Evolutionary conservation across 2,329 filamentous ascomycete species (phyloP).

Genomic region (Fusarium sp.): DNA sequence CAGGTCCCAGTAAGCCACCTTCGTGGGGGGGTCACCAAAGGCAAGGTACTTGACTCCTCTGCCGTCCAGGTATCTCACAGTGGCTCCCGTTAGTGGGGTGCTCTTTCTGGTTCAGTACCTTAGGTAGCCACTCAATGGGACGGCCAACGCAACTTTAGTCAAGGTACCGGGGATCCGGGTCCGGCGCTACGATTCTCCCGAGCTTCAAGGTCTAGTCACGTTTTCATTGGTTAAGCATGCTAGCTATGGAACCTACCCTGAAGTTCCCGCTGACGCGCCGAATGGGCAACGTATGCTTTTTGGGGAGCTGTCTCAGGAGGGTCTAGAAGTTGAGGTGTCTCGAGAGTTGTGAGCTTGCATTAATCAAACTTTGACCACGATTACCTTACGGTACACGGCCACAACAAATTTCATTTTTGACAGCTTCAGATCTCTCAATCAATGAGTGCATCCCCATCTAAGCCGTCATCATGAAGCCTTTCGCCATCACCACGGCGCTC

Average conservation of each 20-base stretch:
- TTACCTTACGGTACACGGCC: constrained; percentile 21
- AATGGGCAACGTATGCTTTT: constrained; percentile 55
- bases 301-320: constrained; percentile 46
- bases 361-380: constrained; percentile 23
- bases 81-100: neutral
- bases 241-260: constrained; percentile 37
- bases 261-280: constrained; percentile 45
- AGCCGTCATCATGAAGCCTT: constrained; percentile 55
- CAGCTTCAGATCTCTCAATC: constrained; percentile 47
- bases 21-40: constrained; percentile 36
- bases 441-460: constrained; percentile 48
- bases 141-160: neutral
- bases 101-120: neutral
- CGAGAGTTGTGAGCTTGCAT: constrained; percentile 38
- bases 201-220: neutral
- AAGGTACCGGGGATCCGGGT: constrained; percentile 9
- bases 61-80: constrained; percentile 19
- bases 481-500: constrained; percentile 66
- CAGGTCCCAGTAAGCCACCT: constrained; percentile 40
- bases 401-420: constrained; percentile 20
- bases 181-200: constrained; percentile 44
- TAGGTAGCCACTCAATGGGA: no score
- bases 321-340: constrained; percentile 39
- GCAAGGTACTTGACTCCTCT: constrained; percentile 30
- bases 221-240: constrained; percentile 45